phyloP scores from a whole-genome alignment of 176 grass and related monocot species.

The Bromus sterilis region DNA sequence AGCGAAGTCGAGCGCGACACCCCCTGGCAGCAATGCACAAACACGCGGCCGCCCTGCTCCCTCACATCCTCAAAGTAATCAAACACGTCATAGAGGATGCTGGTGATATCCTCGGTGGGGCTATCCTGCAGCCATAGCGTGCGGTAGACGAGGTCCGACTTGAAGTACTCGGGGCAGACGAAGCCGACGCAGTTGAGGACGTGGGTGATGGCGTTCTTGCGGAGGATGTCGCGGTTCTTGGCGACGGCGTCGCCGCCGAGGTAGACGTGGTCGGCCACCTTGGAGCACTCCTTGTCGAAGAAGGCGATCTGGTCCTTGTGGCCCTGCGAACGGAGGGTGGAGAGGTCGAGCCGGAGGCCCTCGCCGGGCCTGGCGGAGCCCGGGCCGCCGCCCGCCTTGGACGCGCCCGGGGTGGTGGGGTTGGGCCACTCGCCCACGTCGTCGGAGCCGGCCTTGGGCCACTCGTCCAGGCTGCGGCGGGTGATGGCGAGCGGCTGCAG shows the following conservation, averaged over 20 bases:
- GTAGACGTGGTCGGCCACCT: constrained; percentile 93
- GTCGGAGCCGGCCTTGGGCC: constrained; percentile 79
- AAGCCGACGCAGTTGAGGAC: constrained; percentile 96
- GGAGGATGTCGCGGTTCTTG: constrained; percentile 78
- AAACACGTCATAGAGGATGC: constrained; percentile 96
- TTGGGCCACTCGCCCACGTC: constrained; percentile 94
- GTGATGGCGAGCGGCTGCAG: constrained; percentile 87
- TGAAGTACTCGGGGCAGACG: constrained; percentile 96
- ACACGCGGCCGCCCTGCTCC: constrained; percentile 69
- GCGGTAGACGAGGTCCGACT: constrained; percentile 78
- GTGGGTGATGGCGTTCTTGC: constrained; percentile 85
- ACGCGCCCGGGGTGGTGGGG: constrained; percentile 65
- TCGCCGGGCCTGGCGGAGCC: constrained; percentile 45
- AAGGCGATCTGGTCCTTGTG: constrained; percentile 95
- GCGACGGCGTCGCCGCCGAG: constrained; percentile 88
- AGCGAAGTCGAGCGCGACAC: constrained; percentile 89
- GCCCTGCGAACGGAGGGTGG: constrained; percentile 48
- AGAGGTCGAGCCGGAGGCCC: constrained; percentile 66
- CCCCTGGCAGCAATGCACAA: constrained; percentile 97
- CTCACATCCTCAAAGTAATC: constrained; percentile 99
- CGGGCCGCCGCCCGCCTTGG: constrained; percentile 25
- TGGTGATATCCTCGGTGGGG: constrained; percentile 98
- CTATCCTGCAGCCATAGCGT: constrained; percentile 99
- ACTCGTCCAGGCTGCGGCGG: constrained; percentile 73
- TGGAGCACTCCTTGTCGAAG: constrained; percentile 99